Conservation (phyloP, 495 filamentous ascomycete genomes). For the Lasiosphaeria hispida region DNA sequence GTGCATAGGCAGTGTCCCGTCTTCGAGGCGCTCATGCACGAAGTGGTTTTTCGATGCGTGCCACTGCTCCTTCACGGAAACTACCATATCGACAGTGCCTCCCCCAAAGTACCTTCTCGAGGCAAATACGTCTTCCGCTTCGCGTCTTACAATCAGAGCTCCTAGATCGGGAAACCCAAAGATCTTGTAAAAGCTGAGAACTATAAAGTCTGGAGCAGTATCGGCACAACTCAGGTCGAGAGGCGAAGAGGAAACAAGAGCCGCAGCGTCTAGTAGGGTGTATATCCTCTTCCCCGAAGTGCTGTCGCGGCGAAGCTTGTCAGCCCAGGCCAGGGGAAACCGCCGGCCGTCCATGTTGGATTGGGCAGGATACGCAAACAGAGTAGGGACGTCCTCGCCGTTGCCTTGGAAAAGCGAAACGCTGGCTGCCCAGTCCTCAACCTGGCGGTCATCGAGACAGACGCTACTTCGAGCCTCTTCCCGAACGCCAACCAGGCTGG, state of each 20-base stretch:
- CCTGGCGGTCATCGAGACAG: constrained; percentile 69
- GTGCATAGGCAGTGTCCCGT: constrained; percentile 87
- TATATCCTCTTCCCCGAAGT: constrained; percentile 44
- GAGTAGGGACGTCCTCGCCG: constrained; percentile 23
- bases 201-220: constrained; percentile 78
- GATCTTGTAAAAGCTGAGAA: constrained; percentile 92
- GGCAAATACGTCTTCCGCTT: constrained; percentile 58
- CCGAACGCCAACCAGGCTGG: constrained; percentile 79
- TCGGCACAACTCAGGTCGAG: constrained; percentile 64
- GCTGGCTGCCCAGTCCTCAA: constrained; percentile 63
- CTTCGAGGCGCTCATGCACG: constrained; percentile 81
- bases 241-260: constrained; percentile 71
- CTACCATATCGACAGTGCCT: constrained; percentile 86
- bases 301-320: constrained; percentile 42
- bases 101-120: constrained; percentile 83
- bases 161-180: constrained; percentile 95
- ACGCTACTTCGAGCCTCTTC: constrained; percentile 62
- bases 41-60: constrained; percentile 67
- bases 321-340: constrained; percentile 68
- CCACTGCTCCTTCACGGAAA: constrained; percentile 62
- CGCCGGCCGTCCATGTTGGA: constrained; percentile 92
- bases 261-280: constrained; percentile 87
- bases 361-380: constrained; percentile 88
- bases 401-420: constrained; percentile 17
- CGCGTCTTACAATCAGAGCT: constrained; percentile 77